Base-by-base conservation (phyloP, 108 stramenopile genomes). In the Cyclotella atomus region DNA sequence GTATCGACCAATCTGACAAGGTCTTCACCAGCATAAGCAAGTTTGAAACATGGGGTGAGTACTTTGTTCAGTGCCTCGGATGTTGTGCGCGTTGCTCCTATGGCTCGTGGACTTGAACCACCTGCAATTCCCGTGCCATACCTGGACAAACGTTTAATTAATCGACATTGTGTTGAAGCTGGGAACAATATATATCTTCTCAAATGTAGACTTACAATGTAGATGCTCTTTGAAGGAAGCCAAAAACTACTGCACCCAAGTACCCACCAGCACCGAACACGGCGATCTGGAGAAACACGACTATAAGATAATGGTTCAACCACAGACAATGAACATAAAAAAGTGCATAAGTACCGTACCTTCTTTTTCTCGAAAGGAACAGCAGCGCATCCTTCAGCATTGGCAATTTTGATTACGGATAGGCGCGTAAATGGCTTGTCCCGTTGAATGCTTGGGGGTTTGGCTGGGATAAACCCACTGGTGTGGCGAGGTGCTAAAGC, bases 211-310 rank as follows among this genome's bases (percentile, higher is more conserved):
- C 75, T 76, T 36, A 76, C 66, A 93, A 53, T 6, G 77, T 71
- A 16, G 84, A 73, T 41, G 88, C 89, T 14, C 92, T 84, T 65
- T 93, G 92, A 16, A 91, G 65, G 76, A 91, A 93, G 0, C 92
- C 92, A 80, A 83, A 93, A 24, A 82, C 61, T 49, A 78, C 56
- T 23, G 84, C 81, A 54, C 90, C 92, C 45, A 91, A 74, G 60
- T 87, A 89, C 21, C 92, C 92, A 29, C 92, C 92, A 5, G 82
- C 79, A 12, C 92, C 92, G 68, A 93, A 84, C 5, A 93, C 87
- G 6, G 83, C 88, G 41, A 93, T 78, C 61, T 63, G 4, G 6
- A 9, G 38, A 41, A 41, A 41, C 12, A 9, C 38, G 38, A 53
- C 52, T 19, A 53, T 53, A 24, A 53, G 3, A 10, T 23, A 53